Percentiles rank a stretch among this genome's conserved stretches.
Conservation (phyloP, 2,329 filamentous ascomycete species). For the Aspergillus ustus region DNA sequence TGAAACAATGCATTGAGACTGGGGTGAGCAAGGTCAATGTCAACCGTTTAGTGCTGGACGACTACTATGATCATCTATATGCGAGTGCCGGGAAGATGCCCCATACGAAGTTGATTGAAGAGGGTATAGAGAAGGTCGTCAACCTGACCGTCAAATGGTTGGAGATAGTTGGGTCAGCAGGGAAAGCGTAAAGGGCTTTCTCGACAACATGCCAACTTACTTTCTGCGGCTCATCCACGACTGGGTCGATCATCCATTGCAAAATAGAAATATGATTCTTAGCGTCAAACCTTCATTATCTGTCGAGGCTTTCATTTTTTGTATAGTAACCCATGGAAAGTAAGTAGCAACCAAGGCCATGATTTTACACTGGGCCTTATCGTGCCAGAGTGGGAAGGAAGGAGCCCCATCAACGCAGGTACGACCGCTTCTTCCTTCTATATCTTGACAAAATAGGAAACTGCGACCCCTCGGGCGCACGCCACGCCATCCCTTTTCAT, state of each 20-base stretch:
- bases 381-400: too few relatives aligned
- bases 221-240: background rate
- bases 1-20: constrained; percentile 57
- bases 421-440: background rate
- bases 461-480: too few relatives aligned
- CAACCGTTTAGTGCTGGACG: constrained; percentile 59
- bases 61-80: constrained; percentile 54
- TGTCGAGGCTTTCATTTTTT: background rate
- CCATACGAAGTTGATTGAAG: constrained; percentile 60
- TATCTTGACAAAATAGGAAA: too few relatives aligned
- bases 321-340: too few relatives aligned
- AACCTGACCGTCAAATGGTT: constrained; percentile 27
- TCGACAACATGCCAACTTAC: background rate
- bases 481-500: too few relatives aligned
- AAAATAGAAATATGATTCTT: background rate
- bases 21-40: constrained; percentile 63
- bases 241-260: background rate
- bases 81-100: constrained; percentile 55
- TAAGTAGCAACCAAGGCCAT: too few relatives aligned
- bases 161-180: constrained; percentile 25
- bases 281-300: background rate
- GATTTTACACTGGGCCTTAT: too few relatives aligned
- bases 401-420: background rate
- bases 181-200: constrained; percentile 8
- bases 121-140: constrained; percentile 40